phyloP scores from a whole-genome alignment of 495 filamentous ascomycete genomes.

The Penicillium flavigenum region DNA sequence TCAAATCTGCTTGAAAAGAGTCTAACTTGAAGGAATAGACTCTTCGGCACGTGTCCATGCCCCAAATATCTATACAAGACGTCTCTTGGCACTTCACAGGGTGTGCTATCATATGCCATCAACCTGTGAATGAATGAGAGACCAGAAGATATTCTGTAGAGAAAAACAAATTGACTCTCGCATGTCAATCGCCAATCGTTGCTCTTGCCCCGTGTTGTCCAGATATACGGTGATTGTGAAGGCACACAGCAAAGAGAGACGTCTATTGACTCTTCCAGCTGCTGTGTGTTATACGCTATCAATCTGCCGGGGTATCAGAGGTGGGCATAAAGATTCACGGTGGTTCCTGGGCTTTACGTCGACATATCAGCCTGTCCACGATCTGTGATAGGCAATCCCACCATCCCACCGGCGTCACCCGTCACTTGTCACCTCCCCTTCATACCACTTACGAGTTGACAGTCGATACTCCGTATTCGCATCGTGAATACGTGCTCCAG shows the following conservation, averaged over 20 bases:
- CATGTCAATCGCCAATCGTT: neutral
- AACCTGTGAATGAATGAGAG: neutral
- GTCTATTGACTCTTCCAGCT: neutral
- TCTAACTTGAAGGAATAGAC: neutral
- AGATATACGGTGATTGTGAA: neutral
- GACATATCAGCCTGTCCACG: too few species aligned
- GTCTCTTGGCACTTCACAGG: neutral
- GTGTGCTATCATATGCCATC: neutral
- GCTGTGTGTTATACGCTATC: neutral
- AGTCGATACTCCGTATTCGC: neutral
- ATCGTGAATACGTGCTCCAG: neutral
- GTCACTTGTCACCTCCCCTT: neutral
- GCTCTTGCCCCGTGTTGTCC: neutral
- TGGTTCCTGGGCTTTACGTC: neutral
- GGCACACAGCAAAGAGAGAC: neutral
- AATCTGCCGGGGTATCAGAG: neutral
- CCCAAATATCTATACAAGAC: neutral
- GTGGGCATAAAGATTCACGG: neutral
- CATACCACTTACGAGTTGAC: neutral
- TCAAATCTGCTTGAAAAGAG: neutral
- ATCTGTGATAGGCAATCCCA: neutral
- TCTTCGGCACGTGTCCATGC: neutral
- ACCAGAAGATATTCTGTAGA: neutral
- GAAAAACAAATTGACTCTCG: neutral
- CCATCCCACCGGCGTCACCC: neutral